A percentile compares a stretch with the other conserved stretches of the same genome.
phyloP scores from a whole-genome alignment of 108 stramenopile species.

The Pseudonitzschia multiseries region DNA sequence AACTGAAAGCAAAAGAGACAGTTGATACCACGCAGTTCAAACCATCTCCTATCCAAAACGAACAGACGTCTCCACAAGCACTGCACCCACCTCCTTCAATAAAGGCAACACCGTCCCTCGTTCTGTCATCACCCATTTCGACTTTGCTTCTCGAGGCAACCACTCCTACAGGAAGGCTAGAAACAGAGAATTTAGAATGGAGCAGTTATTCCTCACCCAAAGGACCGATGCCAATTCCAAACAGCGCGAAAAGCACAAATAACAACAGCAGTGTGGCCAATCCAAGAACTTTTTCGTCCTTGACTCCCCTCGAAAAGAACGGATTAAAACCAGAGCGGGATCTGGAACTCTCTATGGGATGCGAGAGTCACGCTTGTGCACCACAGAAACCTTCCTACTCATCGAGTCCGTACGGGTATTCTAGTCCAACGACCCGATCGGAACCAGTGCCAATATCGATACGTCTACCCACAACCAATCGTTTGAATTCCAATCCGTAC shows the following conservation, averaged over 20 bases:
- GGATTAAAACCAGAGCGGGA: no score
- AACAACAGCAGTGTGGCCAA: no score
- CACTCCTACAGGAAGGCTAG: neutral
- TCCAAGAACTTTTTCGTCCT: no score
- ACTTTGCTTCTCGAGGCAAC: neutral
- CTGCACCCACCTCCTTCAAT: neutral
- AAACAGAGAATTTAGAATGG: neutral
- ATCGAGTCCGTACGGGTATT: no score
- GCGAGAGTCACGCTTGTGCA: no score
- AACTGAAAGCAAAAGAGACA: constrained; percentile 7
- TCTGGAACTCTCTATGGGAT: no score
- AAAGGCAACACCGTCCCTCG: neutral
- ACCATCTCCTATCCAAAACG: neutral
- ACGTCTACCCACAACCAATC: no score
- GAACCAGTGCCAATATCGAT: no score
- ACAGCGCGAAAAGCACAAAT: neutral
- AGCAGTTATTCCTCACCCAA: neutral
- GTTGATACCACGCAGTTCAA: neutral
- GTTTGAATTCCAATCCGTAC: no score
- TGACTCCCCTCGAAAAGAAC: no score
- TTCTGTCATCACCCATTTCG: neutral
- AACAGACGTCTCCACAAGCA: neutral
- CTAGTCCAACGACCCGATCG: no score
- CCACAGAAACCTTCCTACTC: no score
- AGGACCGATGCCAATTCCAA: neutral